A percentile compares a stretch with the other conserved stretches of the same genome.
phyloP scores from a whole-genome alignment of 257 asterid species.

The Nicotiana obtusifolia region DNA sequence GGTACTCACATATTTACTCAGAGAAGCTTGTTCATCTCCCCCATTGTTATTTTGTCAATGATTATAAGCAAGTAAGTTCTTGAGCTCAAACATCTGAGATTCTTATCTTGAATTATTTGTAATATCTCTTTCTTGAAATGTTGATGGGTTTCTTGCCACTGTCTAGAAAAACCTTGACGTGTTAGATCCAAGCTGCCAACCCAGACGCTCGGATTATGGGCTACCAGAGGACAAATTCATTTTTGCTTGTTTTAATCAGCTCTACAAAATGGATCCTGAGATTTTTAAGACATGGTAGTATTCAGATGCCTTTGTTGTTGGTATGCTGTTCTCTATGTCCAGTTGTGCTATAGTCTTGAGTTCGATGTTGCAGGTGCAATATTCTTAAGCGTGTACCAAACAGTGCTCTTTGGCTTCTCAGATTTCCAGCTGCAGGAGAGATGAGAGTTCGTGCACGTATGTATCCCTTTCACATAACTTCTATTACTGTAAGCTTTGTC shows the following conservation, averaged over 20 bases:
- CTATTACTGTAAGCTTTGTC: neutral
- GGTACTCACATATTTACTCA: conserved; percentile 78
- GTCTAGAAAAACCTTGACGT: conserved; percentile 86
- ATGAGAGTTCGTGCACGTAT: conserved; percentile 85
- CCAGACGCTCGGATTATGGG: conserved; percentile 86
- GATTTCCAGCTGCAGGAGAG: conserved; percentile 99
- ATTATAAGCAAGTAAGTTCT: conserved; percentile 84
- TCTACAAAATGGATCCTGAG: conserved; percentile 99
- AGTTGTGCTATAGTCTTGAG: neutral
- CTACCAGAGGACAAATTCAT: conserved; percentile 89
- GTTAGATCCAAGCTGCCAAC: conserved; percentile 72
- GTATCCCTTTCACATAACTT: conserved; percentile 9
- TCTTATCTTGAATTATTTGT: neutral
- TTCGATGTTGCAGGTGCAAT: conserved; percentile 68
- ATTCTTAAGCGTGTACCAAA: conserved; percentile 96
- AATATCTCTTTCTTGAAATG: conserved; percentile 5
- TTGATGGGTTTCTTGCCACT: conserved; percentile 18
- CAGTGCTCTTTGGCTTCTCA: conserved; percentile 95
- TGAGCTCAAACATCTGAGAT: conserved; percentile 51
- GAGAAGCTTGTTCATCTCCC: conserved; percentile 97
- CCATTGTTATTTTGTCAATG: conserved; percentile 97
- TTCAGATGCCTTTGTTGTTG: neutral
- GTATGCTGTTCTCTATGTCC: neutral
- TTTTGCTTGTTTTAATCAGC: conserved; percentile 98
- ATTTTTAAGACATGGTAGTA: conserved; percentile 76